Percentiles rank a stretch among this genome's conserved stretches.
phyloP scores from a whole-genome alignment of 139 green algal species.

The Haematococcus lacustris region DNA sequence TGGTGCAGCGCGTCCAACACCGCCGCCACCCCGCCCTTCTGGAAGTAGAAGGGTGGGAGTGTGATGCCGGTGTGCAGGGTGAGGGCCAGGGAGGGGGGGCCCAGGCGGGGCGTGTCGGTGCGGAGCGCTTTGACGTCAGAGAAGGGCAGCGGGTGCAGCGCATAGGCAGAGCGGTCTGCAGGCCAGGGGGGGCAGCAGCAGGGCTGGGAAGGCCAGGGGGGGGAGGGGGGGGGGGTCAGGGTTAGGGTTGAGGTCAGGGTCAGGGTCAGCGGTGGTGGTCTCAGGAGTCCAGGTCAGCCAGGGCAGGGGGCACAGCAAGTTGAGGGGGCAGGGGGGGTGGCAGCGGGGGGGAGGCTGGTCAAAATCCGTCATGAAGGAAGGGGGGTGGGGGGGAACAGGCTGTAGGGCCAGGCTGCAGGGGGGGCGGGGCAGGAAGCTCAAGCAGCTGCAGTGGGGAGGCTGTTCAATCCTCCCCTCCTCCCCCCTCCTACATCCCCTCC shows the following conservation, averaged over 20 bases:
- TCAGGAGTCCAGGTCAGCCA: no score
- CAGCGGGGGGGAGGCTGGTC: neutral
- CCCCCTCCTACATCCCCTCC: no score
- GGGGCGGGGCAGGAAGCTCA: no score
- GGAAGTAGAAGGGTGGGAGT: conserved; percentile 74
- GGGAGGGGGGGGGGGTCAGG: neutral
- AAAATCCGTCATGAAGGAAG: no score
- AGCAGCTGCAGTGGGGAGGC: no score
- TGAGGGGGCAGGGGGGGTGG: neutral
- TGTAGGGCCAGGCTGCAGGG: no score
- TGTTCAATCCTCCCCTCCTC: no score
- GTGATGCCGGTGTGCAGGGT: conserved; percentile 68
- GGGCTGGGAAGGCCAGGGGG: no score
- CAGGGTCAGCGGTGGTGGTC: neutral
- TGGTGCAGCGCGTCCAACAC: conserved; percentile 59
- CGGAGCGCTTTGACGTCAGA: conserved; percentile 71
- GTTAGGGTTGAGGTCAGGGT: neutral
- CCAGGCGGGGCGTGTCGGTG: conserved; percentile 58
- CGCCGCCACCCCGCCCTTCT: conserved; percentile 40
- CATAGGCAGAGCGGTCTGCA: conserved; percentile 57
- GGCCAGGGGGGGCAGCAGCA: no score
- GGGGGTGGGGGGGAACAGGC: no score
- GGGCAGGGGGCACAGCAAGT: neutral
- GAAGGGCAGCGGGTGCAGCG: conserved; percentile 68
- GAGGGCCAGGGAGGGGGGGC: conserved; percentile 60